Conservation (phyloP, 2,329 filamentous ascomycete species). For the Pseudopyrenochaeta lycopersici region DNA sequence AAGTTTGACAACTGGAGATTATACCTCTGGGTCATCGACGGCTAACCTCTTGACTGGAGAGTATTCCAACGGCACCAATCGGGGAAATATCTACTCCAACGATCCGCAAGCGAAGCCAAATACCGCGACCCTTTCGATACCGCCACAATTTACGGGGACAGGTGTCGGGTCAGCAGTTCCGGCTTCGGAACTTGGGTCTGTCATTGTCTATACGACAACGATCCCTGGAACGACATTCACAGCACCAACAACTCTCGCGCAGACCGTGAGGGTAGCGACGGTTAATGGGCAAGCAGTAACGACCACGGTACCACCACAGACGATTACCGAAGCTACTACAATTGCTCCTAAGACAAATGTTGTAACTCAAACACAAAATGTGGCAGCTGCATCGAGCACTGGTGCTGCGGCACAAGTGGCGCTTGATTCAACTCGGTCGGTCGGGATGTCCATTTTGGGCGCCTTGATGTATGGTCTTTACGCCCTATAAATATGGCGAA, state of each 20-base stretch:
- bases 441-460: constrained; percentile 35
- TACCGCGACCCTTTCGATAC: constrained; percentile 54
- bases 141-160: constrained; percentile 56
- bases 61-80: constrained; percentile 51
- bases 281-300: constrained; percentile 25
- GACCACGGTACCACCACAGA: constrained; percentile 29
- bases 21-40: constrained; percentile 48
- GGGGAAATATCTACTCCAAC: constrained; percentile 57
- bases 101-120: constrained; percentile 52
- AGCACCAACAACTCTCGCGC: constrained; percentile 30
- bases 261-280: constrained; percentile 25
- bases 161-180: constrained; percentile 59
- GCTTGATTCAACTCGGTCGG: constrained; percentile 25
- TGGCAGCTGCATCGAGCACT: constrained; percentile 24
- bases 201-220: constrained; percentile 47
- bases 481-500: constrained; percentile 17
- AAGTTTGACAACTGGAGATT: constrained; percentile 55
- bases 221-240: constrained; percentile 38
- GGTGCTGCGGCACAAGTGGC: constrained; percentile 28
- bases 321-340: constrained; percentile 33
- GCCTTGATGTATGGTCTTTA: constrained; percentile 36
- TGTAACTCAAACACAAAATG: constrained; percentile 24
- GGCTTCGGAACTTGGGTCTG: constrained; percentile 52
- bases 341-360: constrained; percentile 28
- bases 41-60: constrained; percentile 58